Evolutionary conservation across 345 rosid species (phyloP).

Genomic region (Angophora floribunda): DNA sequence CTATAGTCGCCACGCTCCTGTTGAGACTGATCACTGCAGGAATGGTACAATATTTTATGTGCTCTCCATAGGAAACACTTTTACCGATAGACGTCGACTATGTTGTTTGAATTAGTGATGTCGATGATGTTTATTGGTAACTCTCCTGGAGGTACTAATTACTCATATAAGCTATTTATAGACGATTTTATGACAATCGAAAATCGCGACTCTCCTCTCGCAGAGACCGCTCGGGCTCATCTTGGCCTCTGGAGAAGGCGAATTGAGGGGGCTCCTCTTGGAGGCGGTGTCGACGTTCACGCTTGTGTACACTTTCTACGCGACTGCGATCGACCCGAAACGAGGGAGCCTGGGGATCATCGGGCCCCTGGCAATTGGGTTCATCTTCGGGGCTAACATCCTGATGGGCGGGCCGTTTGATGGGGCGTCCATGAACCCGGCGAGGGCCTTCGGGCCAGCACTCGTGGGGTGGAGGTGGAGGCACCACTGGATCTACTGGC

Average conservation of each 20-base stretch:
- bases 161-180: not conserved
- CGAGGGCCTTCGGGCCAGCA: conserved; percentile 40
- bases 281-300: conserved; percentile 33
- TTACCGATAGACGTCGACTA: fast-evolving
- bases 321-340: conserved; percentile 35
- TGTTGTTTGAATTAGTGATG: not conserved
- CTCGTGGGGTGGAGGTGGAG: conserved; percentile 51
- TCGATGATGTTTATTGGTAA: not conserved
- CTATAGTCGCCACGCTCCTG: conserved; percentile 56
- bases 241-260: conserved; percentile 45
- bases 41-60: conserved; percentile 25
- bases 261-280: conserved; percentile 25
- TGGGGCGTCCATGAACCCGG: conserved; percentile 44
- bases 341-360: conserved; percentile 36
- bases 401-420: conserved; percentile 44
- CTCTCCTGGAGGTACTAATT: not conserved
- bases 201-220: not conserved
- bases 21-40: conserved; percentile 54
- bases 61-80: not conserved
- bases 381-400: conserved; percentile 35
- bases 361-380: conserved; percentile 37
- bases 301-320: conserved; percentile 27
- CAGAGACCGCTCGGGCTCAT: conserved; percentile 65
- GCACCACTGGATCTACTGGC: conserved; percentile 53
- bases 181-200: not conserved